Evolutionary conservation across 257 asterid species (phyloP), one percentile per base, ranked within the genome.

Genomic region (Scutellaria barbata): DNA sequence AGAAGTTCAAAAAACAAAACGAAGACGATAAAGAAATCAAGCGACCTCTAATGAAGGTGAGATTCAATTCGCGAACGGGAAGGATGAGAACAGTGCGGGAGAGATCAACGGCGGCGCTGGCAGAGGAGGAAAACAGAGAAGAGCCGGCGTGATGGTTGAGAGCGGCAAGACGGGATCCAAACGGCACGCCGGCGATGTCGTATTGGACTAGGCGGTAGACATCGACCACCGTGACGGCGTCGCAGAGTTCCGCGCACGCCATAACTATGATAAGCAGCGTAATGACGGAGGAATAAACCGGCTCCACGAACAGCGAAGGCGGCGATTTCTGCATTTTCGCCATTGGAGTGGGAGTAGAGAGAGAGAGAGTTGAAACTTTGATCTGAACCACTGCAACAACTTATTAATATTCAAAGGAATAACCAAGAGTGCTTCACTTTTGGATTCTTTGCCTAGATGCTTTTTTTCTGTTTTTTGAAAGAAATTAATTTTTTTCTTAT

Each of bases 91-190:
- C 96, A 4, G 96, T 83, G 37, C 99, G 96, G 20, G 96, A 89
- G 62, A 89, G 97, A 89, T 91, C 97, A 45, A 85, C 80, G 11
- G 80, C 84, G 7, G 85, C 85, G 35, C 81, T 79, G 40, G 81
- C 71, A 8, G 86, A 62, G 63, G 92, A 81, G 33, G 87, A 82
- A 68, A 86, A 82, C 6, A 91, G 73, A 5, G 96, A 84, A 2
- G 99, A 94, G 58, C 88, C 96, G 42, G 98, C 98, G 76, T 91
- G 97, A 79, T 91, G 97, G 77, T 94, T 94, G 75, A 94, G 92
- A 8, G 92, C 81, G 48, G 97, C 93, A 20, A 86, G 76, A 17
- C 97, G 95, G 76, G 99, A 91, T 85, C 99, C 99, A 61, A 85
- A 89, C 7, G 97, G 96, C 65, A 87, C 94, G 46, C 97, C 96